These are phyloP conservation scores for Sistotremastrum niveocremeum DNA, from an alignment of 768 basidiomycete genomes.

Conservation along the genomic window DNA sequence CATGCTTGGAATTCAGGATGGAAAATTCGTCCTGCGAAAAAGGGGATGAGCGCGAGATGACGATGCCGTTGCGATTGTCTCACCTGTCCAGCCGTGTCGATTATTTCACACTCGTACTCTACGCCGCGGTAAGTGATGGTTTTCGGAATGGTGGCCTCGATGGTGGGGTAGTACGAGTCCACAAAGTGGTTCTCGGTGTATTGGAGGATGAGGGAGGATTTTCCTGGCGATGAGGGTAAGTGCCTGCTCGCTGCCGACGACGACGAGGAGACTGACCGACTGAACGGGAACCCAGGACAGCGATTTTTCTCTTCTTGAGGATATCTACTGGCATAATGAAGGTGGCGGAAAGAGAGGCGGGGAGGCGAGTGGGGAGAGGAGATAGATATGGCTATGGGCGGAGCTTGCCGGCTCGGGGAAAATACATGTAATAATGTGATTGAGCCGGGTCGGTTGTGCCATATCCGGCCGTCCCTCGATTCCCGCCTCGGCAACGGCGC, in stretches of 20 bases:
- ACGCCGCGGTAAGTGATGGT: constrained; percentile 75
- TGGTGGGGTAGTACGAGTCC: constrained; percentile 91
- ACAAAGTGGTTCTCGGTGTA: constrained; percentile 88
- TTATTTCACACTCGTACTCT: constrained; percentile 93
- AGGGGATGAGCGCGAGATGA: constrained; percentile 2
- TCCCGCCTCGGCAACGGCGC: too few relatives aligned
- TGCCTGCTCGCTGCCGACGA: constrained; percentile 1
- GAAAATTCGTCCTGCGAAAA: constrained; percentile 79
- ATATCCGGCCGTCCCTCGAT: too few relatives aligned
- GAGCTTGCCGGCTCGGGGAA: too few relatives aligned
- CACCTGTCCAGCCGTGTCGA: constrained; percentile 96
- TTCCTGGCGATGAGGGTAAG: constrained; percentile 40
- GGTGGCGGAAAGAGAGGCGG: too few relatives aligned
- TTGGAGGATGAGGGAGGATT: constrained; percentile 85
- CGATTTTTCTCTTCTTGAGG: constrained; percentile 78
- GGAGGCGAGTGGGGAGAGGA: too few relatives aligned
- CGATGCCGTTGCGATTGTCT: constrained; percentile 11
- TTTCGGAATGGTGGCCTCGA: constrained; percentile 81
- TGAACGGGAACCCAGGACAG: constrained; percentile 74
- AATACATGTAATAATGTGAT: too few relatives aligned
- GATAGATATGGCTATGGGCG: too few relatives aligned
- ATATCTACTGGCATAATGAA: constrained; percentile 1
- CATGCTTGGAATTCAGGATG: constrained; percentile 84
- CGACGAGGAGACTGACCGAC: constrained; percentile 48
- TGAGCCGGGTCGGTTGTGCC: too few relatives aligned